Conservation (phyloP, 805 yeast genomes). For the Candida sanyiensis region DNA sequence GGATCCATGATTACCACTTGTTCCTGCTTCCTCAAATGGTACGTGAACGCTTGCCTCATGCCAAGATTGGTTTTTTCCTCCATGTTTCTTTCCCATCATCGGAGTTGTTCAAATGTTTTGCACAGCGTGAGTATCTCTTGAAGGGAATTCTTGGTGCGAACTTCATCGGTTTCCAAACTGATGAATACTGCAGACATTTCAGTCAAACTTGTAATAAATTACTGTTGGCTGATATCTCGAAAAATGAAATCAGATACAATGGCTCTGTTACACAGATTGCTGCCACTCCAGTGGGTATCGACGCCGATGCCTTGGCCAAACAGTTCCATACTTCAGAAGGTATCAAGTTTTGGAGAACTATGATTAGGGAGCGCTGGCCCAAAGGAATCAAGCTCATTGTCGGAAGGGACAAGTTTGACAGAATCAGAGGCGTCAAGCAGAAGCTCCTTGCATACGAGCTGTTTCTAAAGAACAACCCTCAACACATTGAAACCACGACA, state of each 20-base stretch:
- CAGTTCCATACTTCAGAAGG: conserved; percentile 38
- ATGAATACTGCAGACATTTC: conserved; percentile 91
- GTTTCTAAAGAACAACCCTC: conserved; percentile 68
- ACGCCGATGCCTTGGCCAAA: conserved; percentile 49
- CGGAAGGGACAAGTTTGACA: conserved; percentile 83
- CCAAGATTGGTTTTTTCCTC: conserved; percentile 84
- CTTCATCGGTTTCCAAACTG: conserved; percentile 82
- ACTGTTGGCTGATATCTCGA: conserved; percentile 74
- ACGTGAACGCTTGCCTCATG: conserved; percentile 67
- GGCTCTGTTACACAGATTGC: conserved; percentile 53
- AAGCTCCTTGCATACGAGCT: conserved; percentile 82
- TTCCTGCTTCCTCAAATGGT: conserved; percentile 83
- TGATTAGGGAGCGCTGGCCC: conserved; percentile 77
- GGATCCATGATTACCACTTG: conserved; percentile 94
- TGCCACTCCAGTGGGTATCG: conserved; percentile 74
- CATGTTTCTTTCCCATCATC: conserved; percentile 95
- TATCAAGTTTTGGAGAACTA: conserved; percentile 58
- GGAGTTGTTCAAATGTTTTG: conserved; percentile 91
- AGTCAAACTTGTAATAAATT: conserved; percentile 83
- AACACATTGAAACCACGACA: conserved; percentile 60
- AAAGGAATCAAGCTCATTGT: conserved; percentile 60
- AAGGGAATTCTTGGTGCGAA: conserved; percentile 88
- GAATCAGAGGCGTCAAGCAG: conserved; percentile 81
- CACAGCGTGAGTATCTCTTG: conserved; percentile 72
- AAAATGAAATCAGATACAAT: conserved; percentile 52